A percentile compares a stretch with the other conserved stretches of the same genome.
phyloP scores from a whole-genome alignment of 306 rosid species.

The Macrotyloma uniflorum region DNA sequence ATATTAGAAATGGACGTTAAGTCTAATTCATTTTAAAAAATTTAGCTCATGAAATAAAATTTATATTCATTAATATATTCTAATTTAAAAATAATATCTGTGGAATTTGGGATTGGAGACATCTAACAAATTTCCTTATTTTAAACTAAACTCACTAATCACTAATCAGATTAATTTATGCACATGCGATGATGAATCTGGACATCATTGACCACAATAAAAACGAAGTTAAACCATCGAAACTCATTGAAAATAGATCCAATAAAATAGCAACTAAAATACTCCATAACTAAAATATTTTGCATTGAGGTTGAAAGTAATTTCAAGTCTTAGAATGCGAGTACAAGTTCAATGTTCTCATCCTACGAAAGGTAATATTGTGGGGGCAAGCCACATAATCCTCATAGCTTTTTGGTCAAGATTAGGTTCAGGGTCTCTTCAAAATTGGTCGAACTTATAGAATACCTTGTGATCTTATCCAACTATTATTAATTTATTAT shows the following conservation, averaged over 20 bases:
- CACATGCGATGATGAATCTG: neutral
- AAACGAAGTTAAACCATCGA: neutral
- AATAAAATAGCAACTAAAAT: neutral
- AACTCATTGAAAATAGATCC: neutral
- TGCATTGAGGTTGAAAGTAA: neutral
- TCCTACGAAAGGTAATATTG: neutral
- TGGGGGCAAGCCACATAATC: neutral
- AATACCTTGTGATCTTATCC: neutral
- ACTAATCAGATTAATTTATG: neutral
- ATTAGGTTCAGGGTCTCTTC: neutral
- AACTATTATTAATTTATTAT: neutral
- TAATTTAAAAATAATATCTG: too few relatives aligned
- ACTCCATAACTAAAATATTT: neutral
- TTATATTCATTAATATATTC: too few relatives aligned
- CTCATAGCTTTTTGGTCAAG: neutral
- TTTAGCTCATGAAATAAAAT: too few relatives aligned
- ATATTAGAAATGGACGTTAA: too few relatives aligned
- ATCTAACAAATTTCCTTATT: too few relatives aligned
- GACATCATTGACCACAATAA: neutral
- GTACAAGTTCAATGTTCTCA: conserved; percentile 2
- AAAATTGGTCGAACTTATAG: neutral
- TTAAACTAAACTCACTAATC: neutral
- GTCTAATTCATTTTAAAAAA: too few relatives aligned
- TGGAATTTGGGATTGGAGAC: too few relatives aligned
- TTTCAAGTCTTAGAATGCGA: neutral